These are phyloP conservation scores for Ilyonectria mors-panacis DNA, from an alignment of 2,329 filamentous ascomycete genomes.

Conservation along the genomic window DNA sequence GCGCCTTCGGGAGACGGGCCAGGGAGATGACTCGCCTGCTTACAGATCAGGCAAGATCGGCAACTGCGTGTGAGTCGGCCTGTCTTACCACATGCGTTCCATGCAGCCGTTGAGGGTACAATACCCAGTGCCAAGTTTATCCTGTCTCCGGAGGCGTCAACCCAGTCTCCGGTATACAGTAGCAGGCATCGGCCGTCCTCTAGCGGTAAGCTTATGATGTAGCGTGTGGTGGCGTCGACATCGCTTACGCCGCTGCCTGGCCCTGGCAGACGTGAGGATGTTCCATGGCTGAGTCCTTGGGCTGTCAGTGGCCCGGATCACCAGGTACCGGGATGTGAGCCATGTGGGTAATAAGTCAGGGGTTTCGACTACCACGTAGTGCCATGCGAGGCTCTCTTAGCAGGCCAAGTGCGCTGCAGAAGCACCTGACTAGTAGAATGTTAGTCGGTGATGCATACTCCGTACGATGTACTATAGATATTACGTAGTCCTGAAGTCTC, in stretches of 20 bases:
- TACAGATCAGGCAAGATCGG: neutral
- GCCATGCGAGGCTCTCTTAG: neutral
- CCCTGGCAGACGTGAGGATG: neutral
- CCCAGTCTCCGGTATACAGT: neutral
- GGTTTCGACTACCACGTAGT: neutral
- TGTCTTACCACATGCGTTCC: neutral
- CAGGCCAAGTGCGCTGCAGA: neutral
- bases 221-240: neutral
- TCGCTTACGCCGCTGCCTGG: neutral
- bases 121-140: neutral
- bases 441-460: too few relatives aligned
- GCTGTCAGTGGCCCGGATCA: neutral
- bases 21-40: constrained; percentile 11
- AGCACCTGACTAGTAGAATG: too few relatives aligned
- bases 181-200: neutral
- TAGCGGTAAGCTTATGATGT: constrained; percentile 1
- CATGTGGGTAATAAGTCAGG: neutral
- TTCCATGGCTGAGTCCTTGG: neutral
- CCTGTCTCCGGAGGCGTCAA: neutral
- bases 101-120: neutral
- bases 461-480: too few relatives aligned
- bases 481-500: too few relatives aligned
- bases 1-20: neutral
- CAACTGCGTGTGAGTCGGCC: too few relatives aligned
- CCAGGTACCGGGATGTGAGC: neutral